Percentiles rank a stretch among this genome's conserved stretches.
Evolutionary conservation across 306 rosid species (phyloP).

Genomic region (Lupinus albus): DNA sequence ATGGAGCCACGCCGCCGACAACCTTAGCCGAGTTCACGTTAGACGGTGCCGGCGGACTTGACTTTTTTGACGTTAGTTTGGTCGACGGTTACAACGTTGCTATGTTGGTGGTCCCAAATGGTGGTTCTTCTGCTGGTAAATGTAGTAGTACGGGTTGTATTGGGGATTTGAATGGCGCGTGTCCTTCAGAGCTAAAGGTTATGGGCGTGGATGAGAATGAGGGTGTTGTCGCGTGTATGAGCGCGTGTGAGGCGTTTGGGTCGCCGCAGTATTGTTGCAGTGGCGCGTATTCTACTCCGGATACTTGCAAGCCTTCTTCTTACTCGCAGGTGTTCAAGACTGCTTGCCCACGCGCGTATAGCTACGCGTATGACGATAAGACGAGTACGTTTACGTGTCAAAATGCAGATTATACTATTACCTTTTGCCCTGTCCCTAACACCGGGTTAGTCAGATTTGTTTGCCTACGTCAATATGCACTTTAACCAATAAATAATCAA

Average conservation of each 20-base stretch:
- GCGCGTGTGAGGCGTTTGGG: conserved; percentile 84
- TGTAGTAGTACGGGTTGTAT: conserved; percentile 71
- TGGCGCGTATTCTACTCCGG: conserved; percentile 64
- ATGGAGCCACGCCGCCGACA: conserved; percentile 78
- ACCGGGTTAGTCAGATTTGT: conserved; percentile 47
- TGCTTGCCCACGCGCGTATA: conserved; percentile 90
- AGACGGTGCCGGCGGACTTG: conserved; percentile 71
- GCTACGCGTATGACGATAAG: conserved; percentile 85
- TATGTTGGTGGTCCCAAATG: conserved; percentile 66
- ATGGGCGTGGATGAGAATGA: conserved; percentile 43
- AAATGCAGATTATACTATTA: conserved; percentile 62
- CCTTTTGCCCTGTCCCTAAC: conserved; percentile 74
- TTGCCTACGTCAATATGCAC: not conserved
- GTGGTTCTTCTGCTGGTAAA: conserved; percentile 59
- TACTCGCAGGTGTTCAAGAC: conserved; percentile 72
- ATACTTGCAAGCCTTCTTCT: conserved; percentile 71
- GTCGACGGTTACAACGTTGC: conserved; percentile 90
- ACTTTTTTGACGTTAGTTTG: conserved; percentile 81
- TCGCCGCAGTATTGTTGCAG: conserved; percentile 74
- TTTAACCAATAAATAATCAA: too few relatives aligned
- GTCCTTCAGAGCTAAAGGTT: conserved; percentile 77
- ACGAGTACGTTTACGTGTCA: conserved; percentile 86
- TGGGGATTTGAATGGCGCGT: conserved; percentile 65
- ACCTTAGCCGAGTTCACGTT: conserved; percentile 82
- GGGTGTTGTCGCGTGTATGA: conserved; percentile 66